phyloP scores from a whole-genome alignment of 371 early-diverging fungal species.

The Mucor plumbeus region DNA sequence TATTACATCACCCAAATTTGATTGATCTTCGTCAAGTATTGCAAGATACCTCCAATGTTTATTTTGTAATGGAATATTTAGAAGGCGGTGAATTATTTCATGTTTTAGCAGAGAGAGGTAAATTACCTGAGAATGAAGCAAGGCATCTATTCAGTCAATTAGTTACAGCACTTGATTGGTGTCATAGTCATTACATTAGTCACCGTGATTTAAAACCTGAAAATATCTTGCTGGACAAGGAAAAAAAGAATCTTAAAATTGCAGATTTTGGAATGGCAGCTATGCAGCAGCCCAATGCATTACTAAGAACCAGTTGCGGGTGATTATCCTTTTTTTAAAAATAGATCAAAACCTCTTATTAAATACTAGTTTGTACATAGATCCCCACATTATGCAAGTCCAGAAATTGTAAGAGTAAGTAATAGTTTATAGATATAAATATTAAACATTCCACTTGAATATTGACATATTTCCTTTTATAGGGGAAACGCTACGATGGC shows the following conservation, averaged over 20 bases:
- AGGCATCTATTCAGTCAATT: conserved; percentile 92
- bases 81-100: conserved; percentile 97
- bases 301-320: conserved; percentile 84
- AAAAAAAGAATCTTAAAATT: conserved; percentile 75
- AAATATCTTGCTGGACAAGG: conserved; percentile 71
- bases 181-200: conserved; percentile 88
- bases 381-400: conserved; percentile 49
- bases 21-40: conserved; percentile 87
- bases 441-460: conserved; percentile 16
- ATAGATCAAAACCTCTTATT: not conserved
- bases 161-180: conserved; percentile 88
- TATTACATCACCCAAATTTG: conserved; percentile 90
- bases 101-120: conserved; percentile 83
- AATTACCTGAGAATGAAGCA: conserved; percentile 86
- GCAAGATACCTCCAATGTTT: conserved; percentile 69
- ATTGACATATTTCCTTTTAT: conserved; percentile 36
- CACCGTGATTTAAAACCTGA: conserved; percentile 75
- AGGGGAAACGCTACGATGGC: conserved; percentile 76
- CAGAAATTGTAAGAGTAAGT: conserved; percentile 42
- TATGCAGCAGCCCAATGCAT: conserved; percentile 63
- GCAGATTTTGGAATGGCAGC: conserved; percentile 89
- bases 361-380: conserved; percentile 1
- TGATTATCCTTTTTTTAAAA: conserved; percentile 11
- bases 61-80: conserved; percentile 94
- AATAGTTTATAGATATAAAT: not conserved